These are phyloP conservation scores for Fusarium sp. DNA, from an alignment of 2,329 filamentous ascomycete species.

Conservation along the genomic window DNA sequence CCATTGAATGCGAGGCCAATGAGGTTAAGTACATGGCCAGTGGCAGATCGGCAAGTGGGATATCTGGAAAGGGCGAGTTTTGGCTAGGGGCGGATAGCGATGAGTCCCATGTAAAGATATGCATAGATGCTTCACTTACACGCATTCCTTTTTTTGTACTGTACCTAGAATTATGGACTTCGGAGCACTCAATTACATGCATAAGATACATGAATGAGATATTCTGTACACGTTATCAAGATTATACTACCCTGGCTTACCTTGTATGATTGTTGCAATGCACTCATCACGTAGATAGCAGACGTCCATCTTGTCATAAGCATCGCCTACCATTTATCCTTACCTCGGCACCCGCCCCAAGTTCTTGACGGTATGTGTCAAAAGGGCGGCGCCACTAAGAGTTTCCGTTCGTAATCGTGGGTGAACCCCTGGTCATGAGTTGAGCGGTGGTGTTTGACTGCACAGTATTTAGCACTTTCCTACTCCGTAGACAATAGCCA, in stretches of 20 bases:
- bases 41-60: conserved; percentile 26
- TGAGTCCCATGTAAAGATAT: conserved; percentile 36
- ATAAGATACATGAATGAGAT: conserved; percentile 17
- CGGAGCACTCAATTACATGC: conserved; percentile 3
- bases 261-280: neutral
- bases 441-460: conserved; percentile 3
- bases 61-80: conserved; percentile 33
- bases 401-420: conserved; percentile 25
- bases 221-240: conserved; percentile 12
- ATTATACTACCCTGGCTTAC: neutral
- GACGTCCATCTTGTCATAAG: conserved; percentile 1
- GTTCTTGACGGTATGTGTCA: conserved; percentile 4
- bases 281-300: neutral
- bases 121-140: conserved; percentile 12
- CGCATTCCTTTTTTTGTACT: conserved; percentile 7
- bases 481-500: conserved; percentile 6
- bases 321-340: conserved; percentile 7
- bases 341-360: conserved; percentile 20
- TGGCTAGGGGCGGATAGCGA: conserved; percentile 13
- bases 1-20: conserved; percentile 22
- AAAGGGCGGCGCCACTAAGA: conserved; percentile 31
- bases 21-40: conserved; percentile 37
- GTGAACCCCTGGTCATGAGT: conserved; percentile 26
- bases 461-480: conserved; percentile 19
- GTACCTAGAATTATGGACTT: neutral